These are phyloP conservation scores for Claviceps spartinae DNA, from an alignment of 2,329 filamentous ascomycete species.

Conservation along the genomic window DNA sequence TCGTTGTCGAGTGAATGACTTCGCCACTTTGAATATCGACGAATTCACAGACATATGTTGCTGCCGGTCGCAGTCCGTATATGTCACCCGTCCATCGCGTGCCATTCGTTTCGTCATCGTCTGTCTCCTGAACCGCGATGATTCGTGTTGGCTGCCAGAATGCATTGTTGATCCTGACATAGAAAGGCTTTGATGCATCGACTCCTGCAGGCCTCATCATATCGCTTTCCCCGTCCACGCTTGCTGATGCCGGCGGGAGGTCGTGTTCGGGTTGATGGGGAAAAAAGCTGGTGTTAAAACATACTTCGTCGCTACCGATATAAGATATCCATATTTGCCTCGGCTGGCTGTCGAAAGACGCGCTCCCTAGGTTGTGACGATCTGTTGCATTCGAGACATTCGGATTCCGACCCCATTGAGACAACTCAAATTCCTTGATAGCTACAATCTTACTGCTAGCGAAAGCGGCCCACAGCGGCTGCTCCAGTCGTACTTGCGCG, in stretches of 20 bases:
- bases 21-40: slow-evolving; percentile 52
- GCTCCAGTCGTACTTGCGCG: slow-evolving; percentile 76
- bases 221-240: slow-evolving; percentile 18
- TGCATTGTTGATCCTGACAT: slow-evolving; percentile 64
- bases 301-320: slow-evolving; percentile 64
- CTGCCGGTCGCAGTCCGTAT: slow-evolving; percentile 55
- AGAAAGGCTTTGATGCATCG: slow-evolving; percentile 62
- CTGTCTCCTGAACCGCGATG: slow-evolving; percentile 26
- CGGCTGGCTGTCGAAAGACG: slow-evolving; percentile 55
- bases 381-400: slow-evolving; percentile 63
- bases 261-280: slow-evolving; percentile 24
- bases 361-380: slow-evolving; percentile 63
- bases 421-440: slow-evolving; percentile 80
- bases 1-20: slow-evolving; percentile 57
- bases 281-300: slow-evolving; percentile 60
- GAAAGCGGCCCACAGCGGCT: slow-evolving; percentile 87
- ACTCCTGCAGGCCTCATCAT: slow-evolving; percentile 31
- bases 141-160: slow-evolving; percentile 70
- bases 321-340: slow-evolving; percentile 72
- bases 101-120: slow-evolving; percentile 18
- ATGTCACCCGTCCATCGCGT: slow-evolving; percentile 58
- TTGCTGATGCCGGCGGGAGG: slow-evolving; percentile 12
- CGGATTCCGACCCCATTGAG: slow-evolving; percentile 59
- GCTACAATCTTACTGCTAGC: slow-evolving; percentile 95
- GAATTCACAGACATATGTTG: slow-evolving; percentile 69